These are phyloP conservation scores for Sideroxylon spinosum DNA, from an alignment of 179 eudicot species.

Conservation along the genomic window DNA sequence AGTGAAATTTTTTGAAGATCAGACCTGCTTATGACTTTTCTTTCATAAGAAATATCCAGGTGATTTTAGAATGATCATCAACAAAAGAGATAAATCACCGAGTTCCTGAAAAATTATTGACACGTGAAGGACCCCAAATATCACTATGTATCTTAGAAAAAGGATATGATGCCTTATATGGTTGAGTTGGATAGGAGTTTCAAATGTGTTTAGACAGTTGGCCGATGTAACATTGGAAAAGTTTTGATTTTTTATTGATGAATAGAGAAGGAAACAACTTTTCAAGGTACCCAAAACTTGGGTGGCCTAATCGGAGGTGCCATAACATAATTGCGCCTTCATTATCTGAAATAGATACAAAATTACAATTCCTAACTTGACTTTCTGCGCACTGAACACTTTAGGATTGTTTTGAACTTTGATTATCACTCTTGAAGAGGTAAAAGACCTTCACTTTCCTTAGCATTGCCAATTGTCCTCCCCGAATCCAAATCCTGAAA, in stretches of 20 bases:
- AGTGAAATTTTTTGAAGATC: not conserved
- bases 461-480: slow-evolving; percentile 1
- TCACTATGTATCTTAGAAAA: too few relatives aligned
- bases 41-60: slow-evolving; percentile 8
- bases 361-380: not conserved
- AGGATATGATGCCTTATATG: too few relatives aligned
- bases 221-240: not conserved
- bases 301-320: too few relatives aligned
- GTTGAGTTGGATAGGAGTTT: too few relatives aligned
- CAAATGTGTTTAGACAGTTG: too few relatives aligned
- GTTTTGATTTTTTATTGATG: not conserved
- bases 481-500: slow-evolving; percentile 7
- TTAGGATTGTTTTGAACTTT: too few relatives aligned
- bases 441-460: not conserved
- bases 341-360: not conserved
- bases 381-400: not conserved
- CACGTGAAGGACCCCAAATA: too few relatives aligned
- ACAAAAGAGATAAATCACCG: slow-evolving; percentile 8
- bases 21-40: not conserved
- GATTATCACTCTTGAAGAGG: not conserved
- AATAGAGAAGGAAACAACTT: not conserved
- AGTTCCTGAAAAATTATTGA: too few relatives aligned
- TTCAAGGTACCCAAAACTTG: not conserved
- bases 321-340: not conserved
- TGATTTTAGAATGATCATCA: slow-evolving; percentile 1